Evolutionary conservation across 352 stramenopile genomes (phyloP).

Genomic region (Pythium insidiosum): DNA sequence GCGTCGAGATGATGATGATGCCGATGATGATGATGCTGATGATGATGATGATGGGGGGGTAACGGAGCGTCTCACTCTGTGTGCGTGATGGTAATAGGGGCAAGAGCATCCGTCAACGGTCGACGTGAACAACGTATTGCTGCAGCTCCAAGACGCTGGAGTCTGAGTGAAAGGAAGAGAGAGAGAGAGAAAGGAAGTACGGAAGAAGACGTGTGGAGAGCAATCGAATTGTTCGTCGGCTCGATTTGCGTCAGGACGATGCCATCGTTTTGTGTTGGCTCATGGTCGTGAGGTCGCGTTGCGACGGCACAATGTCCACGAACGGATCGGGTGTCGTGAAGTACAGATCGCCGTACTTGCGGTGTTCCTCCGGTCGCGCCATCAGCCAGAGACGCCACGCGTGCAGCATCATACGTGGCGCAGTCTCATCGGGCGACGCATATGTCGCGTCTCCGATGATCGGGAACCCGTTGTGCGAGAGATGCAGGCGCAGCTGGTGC

Average conservation of each 20-base stretch:
- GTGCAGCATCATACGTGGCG: conserved; percentile 81
- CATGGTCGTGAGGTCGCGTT: conserved; percentile 53
- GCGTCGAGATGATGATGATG: too few relatives aligned
- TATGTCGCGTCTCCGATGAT: conserved; percentile 79
- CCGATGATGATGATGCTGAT: conserved; percentile 7
- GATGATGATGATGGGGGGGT: background rate
- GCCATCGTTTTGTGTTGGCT: conserved; percentile 27
- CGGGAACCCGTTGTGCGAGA: conserved; percentile 63
- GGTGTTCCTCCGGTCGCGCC: conserved; percentile 22
- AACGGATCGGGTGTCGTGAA: conserved; percentile 69
- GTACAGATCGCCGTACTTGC: conserved; percentile 51
- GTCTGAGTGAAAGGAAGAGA: too few relatives aligned
- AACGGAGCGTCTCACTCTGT: background rate
- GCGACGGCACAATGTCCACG: conserved; percentile 39
- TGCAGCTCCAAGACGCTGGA: conserved; percentile 36
- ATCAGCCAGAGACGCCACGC: conserved; percentile 77
- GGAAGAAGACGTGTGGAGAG: too few relatives aligned
- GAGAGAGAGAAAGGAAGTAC: too few relatives aligned
- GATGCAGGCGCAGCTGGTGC: conserved; percentile 80
- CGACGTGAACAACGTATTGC: conserved; percentile 43
- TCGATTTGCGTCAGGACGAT: too few relatives aligned
- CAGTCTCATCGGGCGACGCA: conserved; percentile 39
- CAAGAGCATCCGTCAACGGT: conserved; percentile 47
- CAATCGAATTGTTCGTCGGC: too few relatives aligned
- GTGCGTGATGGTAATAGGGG: conserved; percentile 17